A percentile compares a stretch with the other conserved stretches of the same genome.
Evolutionary conservation across 805 yeast species (phyloP).

Genomic region (Ogataea salicorniae): DNA sequence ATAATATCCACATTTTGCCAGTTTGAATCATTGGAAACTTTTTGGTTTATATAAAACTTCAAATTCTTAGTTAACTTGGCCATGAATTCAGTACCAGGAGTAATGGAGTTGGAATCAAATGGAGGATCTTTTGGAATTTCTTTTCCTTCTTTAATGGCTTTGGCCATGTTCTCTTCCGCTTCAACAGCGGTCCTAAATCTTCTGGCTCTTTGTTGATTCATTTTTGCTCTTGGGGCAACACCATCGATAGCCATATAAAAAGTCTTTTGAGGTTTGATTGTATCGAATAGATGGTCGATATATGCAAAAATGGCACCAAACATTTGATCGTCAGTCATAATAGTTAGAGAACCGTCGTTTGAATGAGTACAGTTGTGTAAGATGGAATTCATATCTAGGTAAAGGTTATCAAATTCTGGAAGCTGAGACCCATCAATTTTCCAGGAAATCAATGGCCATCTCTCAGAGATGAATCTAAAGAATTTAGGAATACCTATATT

Average conservation of each 20-base stretch:
- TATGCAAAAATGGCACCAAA: conserved; percentile 89
- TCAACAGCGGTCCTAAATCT: conserved; percentile 92
- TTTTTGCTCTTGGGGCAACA: conserved; percentile 97
- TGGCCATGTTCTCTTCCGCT: conserved; percentile 72
- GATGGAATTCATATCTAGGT: conserved; percentile 96
- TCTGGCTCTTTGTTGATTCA: conserved; percentile 97
- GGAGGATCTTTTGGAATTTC: conserved; percentile 79
- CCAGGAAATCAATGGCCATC: conserved; percentile 97
- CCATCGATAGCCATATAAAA: conserved; percentile 98
- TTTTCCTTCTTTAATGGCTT: conserved; percentile 69
- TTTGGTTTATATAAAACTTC: conserved; percentile 83
- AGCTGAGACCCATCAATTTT: conserved; percentile 73
- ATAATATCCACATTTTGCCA: conserved; percentile 80
- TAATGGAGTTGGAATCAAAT: conserved; percentile 87
- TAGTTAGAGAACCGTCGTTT: conserved; percentile 54
- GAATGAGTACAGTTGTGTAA: conserved; percentile 91
- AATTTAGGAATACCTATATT: conserved; percentile 91
- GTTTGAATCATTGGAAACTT: conserved; percentile 76
- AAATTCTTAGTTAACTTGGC: conserved; percentile 75
- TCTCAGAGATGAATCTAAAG: conserved; percentile 92
- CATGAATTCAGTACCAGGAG: conserved; percentile 98
- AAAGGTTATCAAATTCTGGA: conserved; percentile 92
- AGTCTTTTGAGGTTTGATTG: conserved; percentile 79
- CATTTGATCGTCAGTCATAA: conserved; percentile 84
- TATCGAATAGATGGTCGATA: conserved; percentile 86